Percentiles rank a stretch among this genome's conserved stretches.
These are phyloP conservation scores for Lumnitzera littorea DNA, from an alignment of 345 rosid genomes.

Conservation along the genomic window DNA sequence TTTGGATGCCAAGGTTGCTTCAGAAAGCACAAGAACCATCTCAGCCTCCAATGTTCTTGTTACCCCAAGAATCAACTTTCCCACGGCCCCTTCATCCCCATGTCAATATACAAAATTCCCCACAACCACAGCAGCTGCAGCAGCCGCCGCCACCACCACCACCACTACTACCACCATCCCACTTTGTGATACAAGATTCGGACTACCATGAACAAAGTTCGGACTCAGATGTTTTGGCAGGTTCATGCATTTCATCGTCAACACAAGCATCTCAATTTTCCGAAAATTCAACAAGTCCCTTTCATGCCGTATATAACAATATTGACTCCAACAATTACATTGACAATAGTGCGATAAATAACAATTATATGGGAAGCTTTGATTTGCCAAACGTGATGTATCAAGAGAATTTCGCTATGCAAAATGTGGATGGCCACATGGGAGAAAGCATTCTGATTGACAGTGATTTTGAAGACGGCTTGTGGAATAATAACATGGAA, in stretches of 20 bases:
- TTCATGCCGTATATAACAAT: no score
- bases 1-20: conserved; percentile 53
- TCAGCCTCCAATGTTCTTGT: not conserved
- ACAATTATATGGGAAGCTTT: conserved; percentile 12
- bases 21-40: conserved; percentile 29
- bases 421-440: conserved; percentile 8
- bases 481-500: conserved; percentile 27
- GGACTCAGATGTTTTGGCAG: not conserved
- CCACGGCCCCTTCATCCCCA: conserved; percentile 6
- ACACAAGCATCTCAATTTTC: not conserved
- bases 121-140: not conserved
- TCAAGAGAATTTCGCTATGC: conserved; percentile 2
- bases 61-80: conserved; percentile 2
- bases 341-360: conserved; percentile 13
- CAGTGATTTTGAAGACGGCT: conserved; percentile 21
- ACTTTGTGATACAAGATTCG: not conserved
- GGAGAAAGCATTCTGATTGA: conserved; percentile 20
- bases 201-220: not conserved
- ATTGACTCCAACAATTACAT: not conserved
- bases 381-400: not conserved
- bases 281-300: not conserved
- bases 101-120: not conserved
- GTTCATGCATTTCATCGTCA: no score
- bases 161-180: not conserved
- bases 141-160: not conserved